A percentile compares a stretch with the other conserved stretches of the same genome.
Evolutionary conservation across 176 grass and related monocot genomes (phyloP).

Genomic region (Stipa capillata): DNA sequence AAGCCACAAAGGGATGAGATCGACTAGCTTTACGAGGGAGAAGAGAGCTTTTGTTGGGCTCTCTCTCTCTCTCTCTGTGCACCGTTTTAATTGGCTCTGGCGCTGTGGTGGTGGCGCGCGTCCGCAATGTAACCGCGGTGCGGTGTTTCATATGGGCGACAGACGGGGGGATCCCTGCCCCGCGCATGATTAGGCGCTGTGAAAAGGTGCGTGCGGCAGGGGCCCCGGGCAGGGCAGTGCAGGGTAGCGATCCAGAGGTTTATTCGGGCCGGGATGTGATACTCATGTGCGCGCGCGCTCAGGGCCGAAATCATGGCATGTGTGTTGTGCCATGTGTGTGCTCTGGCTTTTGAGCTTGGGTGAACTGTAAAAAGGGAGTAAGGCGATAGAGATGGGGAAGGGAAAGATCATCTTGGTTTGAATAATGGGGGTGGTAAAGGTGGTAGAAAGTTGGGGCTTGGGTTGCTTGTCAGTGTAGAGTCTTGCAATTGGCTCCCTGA

Average conservation of each 20-base stretch:
- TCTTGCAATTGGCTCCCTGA: background rate
- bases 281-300: background rate
- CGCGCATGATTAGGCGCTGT: conserved; percentile 31
- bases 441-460: background rate
- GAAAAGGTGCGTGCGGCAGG: background rate
- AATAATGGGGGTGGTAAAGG: background rate
- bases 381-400: background rate
- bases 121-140: background rate
- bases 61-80: too few relatives aligned
- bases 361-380: background rate
- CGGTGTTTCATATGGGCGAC: background rate
- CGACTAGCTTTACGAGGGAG: too few relatives aligned
- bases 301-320: background rate
- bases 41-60: background rate
- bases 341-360: background rate
- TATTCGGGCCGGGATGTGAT: background rate
- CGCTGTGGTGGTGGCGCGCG: background rate
- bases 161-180: background rate
- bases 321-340: background rate
- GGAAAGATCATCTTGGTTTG: background rate
- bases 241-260: conserved; percentile 37
- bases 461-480: background rate
- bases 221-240: background rate
- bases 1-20: background rate
- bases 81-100: background rate